Base-by-base conservation (phyloP, 1,284 basidiomycete species). In the Leccinum pseudoinsigne region DNA sequence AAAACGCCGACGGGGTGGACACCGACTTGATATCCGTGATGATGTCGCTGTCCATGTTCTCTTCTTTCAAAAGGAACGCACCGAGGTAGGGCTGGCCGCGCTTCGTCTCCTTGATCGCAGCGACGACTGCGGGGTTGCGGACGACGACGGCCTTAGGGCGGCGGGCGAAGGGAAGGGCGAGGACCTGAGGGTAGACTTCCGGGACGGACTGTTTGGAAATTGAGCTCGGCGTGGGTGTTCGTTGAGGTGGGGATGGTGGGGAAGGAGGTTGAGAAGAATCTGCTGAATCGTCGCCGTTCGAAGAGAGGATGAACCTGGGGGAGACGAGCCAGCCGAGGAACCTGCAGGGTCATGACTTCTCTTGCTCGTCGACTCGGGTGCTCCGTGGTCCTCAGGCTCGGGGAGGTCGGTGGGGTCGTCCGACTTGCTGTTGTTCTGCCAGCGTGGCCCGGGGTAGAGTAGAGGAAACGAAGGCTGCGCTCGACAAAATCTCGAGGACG, bases 51-150 rank as follows among this genome's bases (percentile, higher is more conserved):
- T 99, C 97, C 62, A 90, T 84, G 68, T 95, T 88, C 68, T 95
- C 93, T 75, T 98, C 95, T 81, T 98, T 98, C 72, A 98, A 88
- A 51, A 99, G 79, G 82, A 99, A 99, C 26, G 97, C 97, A 62
- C 97, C 97, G 65, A 99, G 87, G 78, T 99, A 99, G 0, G 97
- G 96, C 77, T 98, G 97, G 3, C 97, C 96, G 59, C 95, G 93
- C 72, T 92, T 93, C 84, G 97, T 93, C 73, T 98, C 95, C 79
- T 96, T 94, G 74, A 99, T 94, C 5, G 95, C 95, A 18, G 92
- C 88, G 64, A 98, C 96, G 42, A 99, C 97, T 0, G 89, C 83
- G 1, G 94, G 93, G 68, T 97, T 92, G 36, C 90, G 87, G 64
- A 98, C 85, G 64, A 97, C 94, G 60, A 98, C 95, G 12, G 95